phyloP scores from a whole-genome alignment of 2,329 filamentous ascomycete species.

The Aureobasidium sp. region DNA sequence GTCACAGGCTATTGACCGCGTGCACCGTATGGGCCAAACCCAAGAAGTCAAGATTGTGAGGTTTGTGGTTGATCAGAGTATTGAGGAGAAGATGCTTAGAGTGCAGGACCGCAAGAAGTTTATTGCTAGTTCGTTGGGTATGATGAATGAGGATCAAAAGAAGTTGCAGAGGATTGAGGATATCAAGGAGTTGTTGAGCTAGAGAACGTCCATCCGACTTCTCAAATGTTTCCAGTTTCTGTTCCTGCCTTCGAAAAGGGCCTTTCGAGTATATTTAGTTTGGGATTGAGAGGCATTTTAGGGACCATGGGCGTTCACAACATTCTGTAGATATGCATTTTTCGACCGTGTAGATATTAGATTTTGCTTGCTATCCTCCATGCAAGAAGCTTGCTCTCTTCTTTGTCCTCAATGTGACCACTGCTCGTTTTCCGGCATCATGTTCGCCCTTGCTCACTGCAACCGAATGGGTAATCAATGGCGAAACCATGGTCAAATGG shows the following conservation, averaged over 20 bases:
- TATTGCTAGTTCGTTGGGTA: constrained; percentile 85
- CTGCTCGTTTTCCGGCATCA: background rate
- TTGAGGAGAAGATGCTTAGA: constrained; percentile 89
- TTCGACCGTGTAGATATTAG: background rate
- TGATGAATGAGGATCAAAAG: constrained; percentile 94
- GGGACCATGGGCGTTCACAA: background rate
- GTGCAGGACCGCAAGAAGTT: constrained; percentile 96
- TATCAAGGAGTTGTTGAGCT: constrained; percentile 77
- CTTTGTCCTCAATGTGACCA: background rate
- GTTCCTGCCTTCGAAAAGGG: too few relatives aligned
- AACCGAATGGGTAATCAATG: too few relatives aligned
- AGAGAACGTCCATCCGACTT: background rate
- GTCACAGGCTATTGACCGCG: constrained; percentile 92
- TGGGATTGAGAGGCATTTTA: background rate
- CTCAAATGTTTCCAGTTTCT: background rate
- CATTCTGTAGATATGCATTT: background rate
- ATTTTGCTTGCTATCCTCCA: background rate
- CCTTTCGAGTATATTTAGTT: background rate
- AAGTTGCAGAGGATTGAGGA: constrained; percentile 84
- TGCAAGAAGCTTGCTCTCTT: background rate
- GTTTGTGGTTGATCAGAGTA: constrained; percentile 83
- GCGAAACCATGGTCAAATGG: too few relatives aligned
- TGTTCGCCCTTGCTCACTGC: too few relatives aligned
- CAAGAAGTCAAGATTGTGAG: constrained; percentile 76
- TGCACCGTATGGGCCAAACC: constrained; percentile 93